phyloP scores from a whole-genome alignment of 768 basidiomycete genomes.

The Boletus subcaerulescens region DNA sequence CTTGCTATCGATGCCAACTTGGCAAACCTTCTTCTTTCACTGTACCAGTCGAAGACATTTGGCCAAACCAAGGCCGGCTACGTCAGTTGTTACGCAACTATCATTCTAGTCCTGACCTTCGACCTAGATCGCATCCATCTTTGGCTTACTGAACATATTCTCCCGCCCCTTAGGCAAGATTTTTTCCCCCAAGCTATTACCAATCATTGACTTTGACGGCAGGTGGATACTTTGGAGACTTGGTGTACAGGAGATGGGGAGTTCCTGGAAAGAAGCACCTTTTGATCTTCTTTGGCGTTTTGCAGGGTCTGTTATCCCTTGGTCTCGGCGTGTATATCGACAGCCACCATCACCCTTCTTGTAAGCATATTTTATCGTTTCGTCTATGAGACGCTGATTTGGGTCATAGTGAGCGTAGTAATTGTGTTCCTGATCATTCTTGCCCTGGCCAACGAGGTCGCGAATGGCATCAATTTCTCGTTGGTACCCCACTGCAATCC shows the following conservation, averaged over 20 bases:
- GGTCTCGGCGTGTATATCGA: conserved; percentile 41
- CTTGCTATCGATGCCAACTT: conserved; percentile 5
- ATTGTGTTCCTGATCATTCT: neutral
- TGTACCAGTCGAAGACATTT: conserved; percentile 1
- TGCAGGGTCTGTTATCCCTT: conserved; percentile 2
- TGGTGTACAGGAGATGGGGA: conserved; percentile 4
- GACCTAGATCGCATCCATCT: conserved; percentile 1
- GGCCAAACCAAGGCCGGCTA: conserved; percentile 7
- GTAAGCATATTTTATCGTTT: conserved; percentile 10
- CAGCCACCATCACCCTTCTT: conserved; percentile 14
- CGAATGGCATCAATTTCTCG: conserved; percentile 2
- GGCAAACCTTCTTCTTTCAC: neutral
- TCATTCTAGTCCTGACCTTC: neutral
- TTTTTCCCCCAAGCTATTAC: neutral
- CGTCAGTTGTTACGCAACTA: neutral
- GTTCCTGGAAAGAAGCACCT: conserved; percentile 7
- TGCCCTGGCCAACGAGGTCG: neutral
- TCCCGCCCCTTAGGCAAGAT: conserved; percentile 1
- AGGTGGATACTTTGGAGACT: conserved; percentile 7
- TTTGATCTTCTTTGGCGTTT: neutral
- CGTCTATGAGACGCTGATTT: neutral
- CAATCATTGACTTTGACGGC: neutral
- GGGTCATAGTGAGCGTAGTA: neutral
- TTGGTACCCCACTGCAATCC: conserved; percentile 8
- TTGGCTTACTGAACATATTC: conserved; percentile 2